Evolutionary conservation across 495 filamentous ascomycete species (phyloP).

Genomic region (Terfezia boudieri): DNA sequence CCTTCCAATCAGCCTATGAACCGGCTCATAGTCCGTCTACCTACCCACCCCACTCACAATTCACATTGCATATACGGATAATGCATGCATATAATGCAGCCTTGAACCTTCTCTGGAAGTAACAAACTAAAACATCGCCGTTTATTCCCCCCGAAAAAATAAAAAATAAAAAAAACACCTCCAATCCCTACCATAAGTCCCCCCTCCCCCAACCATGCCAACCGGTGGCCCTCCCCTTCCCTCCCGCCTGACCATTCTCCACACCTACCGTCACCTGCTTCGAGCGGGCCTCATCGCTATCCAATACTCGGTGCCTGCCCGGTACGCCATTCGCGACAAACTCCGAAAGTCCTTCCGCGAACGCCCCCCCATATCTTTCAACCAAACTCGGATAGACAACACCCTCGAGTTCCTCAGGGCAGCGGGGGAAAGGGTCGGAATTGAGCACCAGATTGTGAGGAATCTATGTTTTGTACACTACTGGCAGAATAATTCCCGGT

Average conservation of each 20-base stretch:
- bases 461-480: slow-evolving; percentile 43
- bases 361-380: slow-evolving; percentile 28
- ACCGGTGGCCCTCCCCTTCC: slow-evolving; percentile 7
- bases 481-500: slow-evolving; percentile 27
- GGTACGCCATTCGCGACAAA: slow-evolving; percentile 38
- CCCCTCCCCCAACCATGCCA: background rate
- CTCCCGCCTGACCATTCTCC: slow-evolving; percentile 27
- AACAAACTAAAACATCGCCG: no score
- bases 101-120: no score
- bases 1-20: no score
- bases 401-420: slow-evolving; percentile 57
- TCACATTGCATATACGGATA: background rate
- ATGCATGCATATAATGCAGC: no score
- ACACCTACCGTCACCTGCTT: slow-evolving; percentile 62
- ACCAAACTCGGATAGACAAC: slow-evolving; percentile 38
- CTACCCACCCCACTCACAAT: background rate
- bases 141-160: no score
- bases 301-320: slow-evolving; percentile 55
- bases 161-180: no score
- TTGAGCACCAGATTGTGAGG: slow-evolving; percentile 65
- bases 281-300: slow-evolving; percentile 52
- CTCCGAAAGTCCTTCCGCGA: slow-evolving; percentile 53
- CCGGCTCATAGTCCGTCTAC: no score
- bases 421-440: slow-evolving; percentile 38
- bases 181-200: no score